Base-by-base conservation (phyloP, 257 asterid genomes). In the Pogostemon cablin region DNA sequence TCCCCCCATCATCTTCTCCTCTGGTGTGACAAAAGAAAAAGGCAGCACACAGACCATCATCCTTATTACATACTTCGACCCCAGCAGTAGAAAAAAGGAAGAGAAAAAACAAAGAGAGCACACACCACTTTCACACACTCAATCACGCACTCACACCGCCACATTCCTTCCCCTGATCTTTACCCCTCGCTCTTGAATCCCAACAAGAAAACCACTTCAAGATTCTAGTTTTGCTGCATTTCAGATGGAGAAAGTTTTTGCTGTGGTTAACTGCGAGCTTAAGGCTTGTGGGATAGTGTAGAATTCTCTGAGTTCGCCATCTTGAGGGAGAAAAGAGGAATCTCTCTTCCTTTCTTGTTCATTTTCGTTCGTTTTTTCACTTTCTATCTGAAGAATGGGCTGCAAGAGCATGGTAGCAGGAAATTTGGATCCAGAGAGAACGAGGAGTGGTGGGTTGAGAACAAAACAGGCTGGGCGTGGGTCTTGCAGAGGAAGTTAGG, bases 401-500 rank as follows among this genome's bases (percentile, higher is more conserved):
- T 80, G 84, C 85, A 78, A 75, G 85, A 75, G 75, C 65, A 72
- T 72, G 75, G 37, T 77, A 75, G 77, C 83, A 9, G 89, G 77
- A 48, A 90, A 76, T 78, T 84, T 93, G 96, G 98, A 90, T 82
- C 98, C 97, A 69, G 90, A 77, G 79, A 90, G 98, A 80, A 87
- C 85, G 72, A 87, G 93, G 67, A 88, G 96, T 74, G 96, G 97
- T 82, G 98, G 98, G 42, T 80, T 93, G 84, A 86, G 98, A 84
- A 88, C 98, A 7, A 88, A 90, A 83, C 98, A 93, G 65, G 98
- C 98, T 65, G 98, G 98, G 47, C 90, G 98, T 58, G 96, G 95
- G n/a, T 93, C 98, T 84, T 93, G 97, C 81, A 80, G 98, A 68
- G 98, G 98, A 79, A 90, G 98, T 90, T 93, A 93, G 98, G 76